Evolutionary conservation across 148 eudicot species (phyloP), one percentile per base, ranked within the genome.

Genomic region (Rhododendron ferrugineum): DNA sequence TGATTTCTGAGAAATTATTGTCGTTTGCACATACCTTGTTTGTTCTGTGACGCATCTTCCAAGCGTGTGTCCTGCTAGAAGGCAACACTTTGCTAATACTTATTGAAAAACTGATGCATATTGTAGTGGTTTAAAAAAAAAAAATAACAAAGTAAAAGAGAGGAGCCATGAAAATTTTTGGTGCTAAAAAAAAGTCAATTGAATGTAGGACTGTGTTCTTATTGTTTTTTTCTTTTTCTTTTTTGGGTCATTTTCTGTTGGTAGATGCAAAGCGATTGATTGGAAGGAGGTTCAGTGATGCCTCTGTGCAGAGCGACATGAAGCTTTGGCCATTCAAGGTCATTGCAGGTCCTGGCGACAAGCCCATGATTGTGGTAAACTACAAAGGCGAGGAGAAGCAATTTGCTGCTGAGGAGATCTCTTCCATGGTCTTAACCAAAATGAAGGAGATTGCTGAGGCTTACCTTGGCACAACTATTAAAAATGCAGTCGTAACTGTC

Each of bases 241-340:
- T 28, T 52, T 34, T 54, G 16, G 4, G 1, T 44, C 10, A 8
- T 4, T 20, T 49, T 22, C 15, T 11, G 14, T 28, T 28, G 9
- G 22, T 85, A 89, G 90, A 89, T 89, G 89, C 89, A 0, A 89
- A 89, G 80, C 87, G 89, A 20, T 64, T 89, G 82, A 89, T 89
- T 50, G 89, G 90, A 2, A 82, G 89, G 54, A 85, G 89, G 62
- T 87, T 37, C 79, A 89, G 87, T n/a, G 90, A 89, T 32, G 62
- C 86, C 2, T 87, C 89, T 6, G 90, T 87, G 15, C 89, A 89
- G 84, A 42, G 16, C 6, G 89, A 89, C 78, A 87, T 80, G 80
- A 87, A 85, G 37, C 88, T 22, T 58, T 89, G 89, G 91, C 89
- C 87, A 0, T 87, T 83, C 47, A 85, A 89, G 72, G 91, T 87